phyloP scores from a whole-genome alignment of 2,329 filamentous ascomycete genomes.

The Truncatella angustata region DNA sequence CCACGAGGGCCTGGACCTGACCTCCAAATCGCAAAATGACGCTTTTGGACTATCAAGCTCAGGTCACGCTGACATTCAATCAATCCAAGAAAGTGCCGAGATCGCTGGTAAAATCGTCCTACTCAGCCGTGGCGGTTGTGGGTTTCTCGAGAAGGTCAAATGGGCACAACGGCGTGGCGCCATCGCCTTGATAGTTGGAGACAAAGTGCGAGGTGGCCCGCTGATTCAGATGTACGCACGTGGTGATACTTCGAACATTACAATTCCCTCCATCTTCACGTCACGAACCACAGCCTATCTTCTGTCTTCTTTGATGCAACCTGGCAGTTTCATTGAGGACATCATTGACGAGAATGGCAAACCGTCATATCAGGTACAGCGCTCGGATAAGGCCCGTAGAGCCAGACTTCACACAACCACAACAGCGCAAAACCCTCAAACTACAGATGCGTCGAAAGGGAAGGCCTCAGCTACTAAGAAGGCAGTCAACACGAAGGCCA shows the following conservation, averaged over 20 bases:
- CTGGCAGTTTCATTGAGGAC: conserved; percentile 61
- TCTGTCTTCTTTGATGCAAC: conserved; percentile 80
- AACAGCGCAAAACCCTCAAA: conserved; percentile 23
- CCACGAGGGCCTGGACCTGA: conserved; percentile 49
- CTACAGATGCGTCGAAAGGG: conserved; percentile 23
- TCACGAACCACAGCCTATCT: conserved; percentile 92
- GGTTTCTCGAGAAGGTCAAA: conserved; percentile 94
- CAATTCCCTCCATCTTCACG: conserved; percentile 92
- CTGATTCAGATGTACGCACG: conserved; percentile 98
- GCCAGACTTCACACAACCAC: conserved; percentile 28
- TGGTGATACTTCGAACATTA: conserved; percentile 91
- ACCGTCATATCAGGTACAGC: conserved; percentile 51
- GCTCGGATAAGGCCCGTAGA: conserved; percentile 38
- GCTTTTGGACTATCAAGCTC: conserved; percentile 32
- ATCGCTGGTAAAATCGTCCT: conserved; percentile 92
- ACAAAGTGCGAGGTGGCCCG: conserved; percentile 84
- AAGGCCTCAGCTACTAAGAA: conserved; percentile 25
- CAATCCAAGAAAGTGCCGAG: conserved; percentile 85
- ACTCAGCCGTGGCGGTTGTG: conserved; percentile 88
- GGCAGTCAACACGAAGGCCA: conserved; percentile 12
- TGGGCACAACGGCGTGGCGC: conserved; percentile 93
- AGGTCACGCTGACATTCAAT: conserved; percentile 86
- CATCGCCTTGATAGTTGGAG: conserved; percentile 87
- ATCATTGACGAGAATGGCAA: conserved; percentile 60
- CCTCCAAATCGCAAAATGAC: conserved; percentile 32